A percentile compares a stretch with the other conserved stretches of the same genome.
Evolutionary conservation across 1,139 yeast genomes (phyloP).

Genomic region (Meyerozyma smithsonii): DNA sequence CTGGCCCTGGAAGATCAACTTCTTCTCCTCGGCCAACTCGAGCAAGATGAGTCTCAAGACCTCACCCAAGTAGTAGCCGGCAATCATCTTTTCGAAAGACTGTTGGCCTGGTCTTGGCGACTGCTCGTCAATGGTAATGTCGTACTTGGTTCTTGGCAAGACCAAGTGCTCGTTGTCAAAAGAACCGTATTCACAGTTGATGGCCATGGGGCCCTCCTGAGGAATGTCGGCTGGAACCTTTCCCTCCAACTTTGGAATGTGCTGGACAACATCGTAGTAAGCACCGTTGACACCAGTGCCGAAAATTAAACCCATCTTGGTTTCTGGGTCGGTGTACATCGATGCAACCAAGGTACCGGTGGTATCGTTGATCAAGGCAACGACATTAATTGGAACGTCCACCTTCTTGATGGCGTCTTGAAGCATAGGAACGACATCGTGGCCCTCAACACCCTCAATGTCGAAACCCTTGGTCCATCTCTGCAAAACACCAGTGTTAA

Average conservation of each 20-base stretch:
- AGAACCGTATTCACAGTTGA: constrained; percentile 98
- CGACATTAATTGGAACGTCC: constrained; percentile 75
- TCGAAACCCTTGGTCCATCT: constrained; percentile 99
- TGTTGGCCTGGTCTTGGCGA: constrained; percentile 98
- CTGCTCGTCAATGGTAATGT: constrained; percentile 69
- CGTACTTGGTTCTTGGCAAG: constrained; percentile 89
- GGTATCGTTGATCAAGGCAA: constrained; percentile 93
- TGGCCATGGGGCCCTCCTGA: constrained; percentile 76
- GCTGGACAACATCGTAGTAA: constrained; percentile 72
- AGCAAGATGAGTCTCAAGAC: constrained; percentile 74
- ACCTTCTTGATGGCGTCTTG: constrained; percentile 64
- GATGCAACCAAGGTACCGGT: constrained; percentile 97
- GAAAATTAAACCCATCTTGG: constrained; percentile 92
- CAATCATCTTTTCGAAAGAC: constrained; percentile 93
- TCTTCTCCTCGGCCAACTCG: constrained; percentile 59
- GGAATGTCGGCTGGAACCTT: constrained; percentile 58
- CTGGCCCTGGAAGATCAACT: constrained; percentile 65
- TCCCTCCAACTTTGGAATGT: constrained; percentile 83
- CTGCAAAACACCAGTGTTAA: constrained; percentile 82
- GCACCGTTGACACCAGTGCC: constrained; percentile 99
- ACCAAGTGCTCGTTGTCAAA: constrained; percentile 84
- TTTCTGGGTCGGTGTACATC: constrained; percentile 80
- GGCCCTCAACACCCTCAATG: constrained; percentile 88
- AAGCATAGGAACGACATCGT: constrained; percentile 89
- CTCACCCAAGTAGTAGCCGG: constrained; percentile 96